Evolutionary conservation across 2,329 filamentous ascomycete genomes (phyloP).

Genomic region (Penicillium rolfsii): DNA sequence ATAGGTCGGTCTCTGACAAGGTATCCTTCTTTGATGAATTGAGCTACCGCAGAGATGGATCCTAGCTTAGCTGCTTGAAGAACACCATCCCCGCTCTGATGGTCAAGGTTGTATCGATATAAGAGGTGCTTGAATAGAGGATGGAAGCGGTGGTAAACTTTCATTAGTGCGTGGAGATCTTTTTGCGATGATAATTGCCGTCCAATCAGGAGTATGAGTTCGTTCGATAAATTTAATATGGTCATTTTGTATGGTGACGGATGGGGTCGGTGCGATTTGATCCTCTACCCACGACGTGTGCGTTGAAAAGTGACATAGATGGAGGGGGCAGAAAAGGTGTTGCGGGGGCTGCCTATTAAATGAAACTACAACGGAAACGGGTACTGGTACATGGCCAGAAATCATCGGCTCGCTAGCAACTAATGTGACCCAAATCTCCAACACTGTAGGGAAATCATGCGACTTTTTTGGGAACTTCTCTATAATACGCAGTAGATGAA

Average conservation of each 20-base stretch:
- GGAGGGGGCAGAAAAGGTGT: no score
- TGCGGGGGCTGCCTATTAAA: no score
- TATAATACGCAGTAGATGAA: no score
- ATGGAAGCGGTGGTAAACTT: not conserved
- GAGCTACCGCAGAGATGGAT: not conserved
- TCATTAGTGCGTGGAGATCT: not conserved
- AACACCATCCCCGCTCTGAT: not conserved
- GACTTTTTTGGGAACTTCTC: no score
- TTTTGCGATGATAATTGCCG: not conserved
- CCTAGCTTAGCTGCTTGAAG: not conserved
- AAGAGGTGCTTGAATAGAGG: not conserved
- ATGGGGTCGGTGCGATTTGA: no score
- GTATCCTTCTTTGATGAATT: not conserved
- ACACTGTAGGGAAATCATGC: no score
- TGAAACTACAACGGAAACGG: no score
- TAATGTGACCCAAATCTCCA: no score
- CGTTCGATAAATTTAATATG: not conserved
- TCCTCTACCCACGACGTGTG: no score
- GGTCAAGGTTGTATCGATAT: not conserved
- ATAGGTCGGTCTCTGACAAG: not conserved
- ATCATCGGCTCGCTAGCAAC: no score
- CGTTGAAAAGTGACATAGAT: no score
- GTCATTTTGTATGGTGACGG: not conserved
- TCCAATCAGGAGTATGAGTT: not conserved
- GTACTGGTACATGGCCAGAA: no score